Evolutionary conservation across 768 basidiomycete species (phyloP).

Genomic region (Clavulina sp.): DNA sequence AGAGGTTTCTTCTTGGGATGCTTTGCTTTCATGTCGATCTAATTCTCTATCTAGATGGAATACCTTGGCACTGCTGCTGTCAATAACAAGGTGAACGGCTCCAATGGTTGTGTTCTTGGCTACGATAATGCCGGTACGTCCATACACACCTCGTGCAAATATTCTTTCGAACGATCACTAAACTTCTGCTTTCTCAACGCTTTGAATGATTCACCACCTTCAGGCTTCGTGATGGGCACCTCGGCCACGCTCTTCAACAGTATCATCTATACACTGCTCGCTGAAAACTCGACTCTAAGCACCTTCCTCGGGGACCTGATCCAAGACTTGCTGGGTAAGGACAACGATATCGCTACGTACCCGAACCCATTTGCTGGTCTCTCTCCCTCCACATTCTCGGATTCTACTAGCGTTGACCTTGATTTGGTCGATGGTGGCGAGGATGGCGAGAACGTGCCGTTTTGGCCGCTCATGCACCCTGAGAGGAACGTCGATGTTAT

Average conservation of each 20-base stretch:
- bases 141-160: too few relatives aligned
- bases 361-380: background rate
- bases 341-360: background rate
- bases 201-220: background rate
- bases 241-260: slow-evolving; percentile 8
- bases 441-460: background rate
- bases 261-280: background rate
- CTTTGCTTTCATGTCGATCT: too few relatives aligned
- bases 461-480: background rate
- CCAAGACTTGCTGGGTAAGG: background rate
- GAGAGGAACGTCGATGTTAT: slow-evolving; percentile 2
- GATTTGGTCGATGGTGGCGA: background rate
- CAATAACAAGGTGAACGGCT: slow-evolving; percentile 17
- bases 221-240: slow-evolving; percentile 20
- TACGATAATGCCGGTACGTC: slow-evolving; percentile 15
- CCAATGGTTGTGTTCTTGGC: slow-evolving; percentile 18
- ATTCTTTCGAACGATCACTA: too few relatives aligned
- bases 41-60: slow-evolving; percentile 20
- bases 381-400: background rate
- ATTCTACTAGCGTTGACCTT: background rate
- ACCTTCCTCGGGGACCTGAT: background rate
- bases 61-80: slow-evolving; percentile 21
- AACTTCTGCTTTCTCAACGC: background rate
- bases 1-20: too few relatives aligned
- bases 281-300: background rate